Conservation (phyloP, 2,329 filamentous ascomycete genomes). For the Botryosphaeria dothidea region DNA sequence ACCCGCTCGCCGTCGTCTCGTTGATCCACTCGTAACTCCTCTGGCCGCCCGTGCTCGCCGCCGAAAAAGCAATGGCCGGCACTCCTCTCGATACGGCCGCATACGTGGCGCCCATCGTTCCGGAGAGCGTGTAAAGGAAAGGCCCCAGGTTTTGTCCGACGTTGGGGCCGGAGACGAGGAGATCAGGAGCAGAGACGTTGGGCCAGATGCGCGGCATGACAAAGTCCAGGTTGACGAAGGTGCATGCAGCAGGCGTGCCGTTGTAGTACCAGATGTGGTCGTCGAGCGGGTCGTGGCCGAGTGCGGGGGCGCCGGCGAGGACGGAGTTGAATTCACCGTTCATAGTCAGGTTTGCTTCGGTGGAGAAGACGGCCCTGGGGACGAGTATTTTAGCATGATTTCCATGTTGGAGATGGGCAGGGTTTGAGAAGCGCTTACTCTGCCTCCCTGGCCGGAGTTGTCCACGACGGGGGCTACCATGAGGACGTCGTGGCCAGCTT, state of each 20-base stretch:
- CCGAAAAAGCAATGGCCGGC: conserved; percentile 53
- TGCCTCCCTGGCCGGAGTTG: conserved; percentile 49
- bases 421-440: conserved; percentile 23
- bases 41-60: conserved; percentile 40
- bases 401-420: no score
- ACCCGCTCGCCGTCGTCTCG: conserved; percentile 29
- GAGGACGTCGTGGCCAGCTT: conserved; percentile 37
- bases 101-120: conserved; percentile 49
- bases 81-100: conserved; percentile 52
- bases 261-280: conserved; percentile 63
- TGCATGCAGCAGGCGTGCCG: conserved; percentile 58
- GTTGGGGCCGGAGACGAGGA: conserved; percentile 59
- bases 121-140: conserved; percentile 47
- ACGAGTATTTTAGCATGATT: neutral
- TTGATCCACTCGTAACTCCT: conserved; percentile 49
- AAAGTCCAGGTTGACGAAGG: conserved; percentile 58
- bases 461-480: conserved; percentile 46
- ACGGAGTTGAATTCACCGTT: conserved; percentile 50
- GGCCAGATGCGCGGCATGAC: conserved; percentile 52
- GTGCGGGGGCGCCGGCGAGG: conserved; percentile 48
- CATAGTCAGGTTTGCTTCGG: conserved; percentile 41
- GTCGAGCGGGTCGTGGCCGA: conserved; percentile 55
- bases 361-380: conserved; percentile 42
- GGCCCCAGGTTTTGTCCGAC: conserved; percentile 56
- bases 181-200: conserved; percentile 52